Percentiles rank a stretch among this genome's conserved stretches.
phyloP scores from a whole-genome alignment of 306 rosid species.

The Erythrophleum fordii region DNA sequence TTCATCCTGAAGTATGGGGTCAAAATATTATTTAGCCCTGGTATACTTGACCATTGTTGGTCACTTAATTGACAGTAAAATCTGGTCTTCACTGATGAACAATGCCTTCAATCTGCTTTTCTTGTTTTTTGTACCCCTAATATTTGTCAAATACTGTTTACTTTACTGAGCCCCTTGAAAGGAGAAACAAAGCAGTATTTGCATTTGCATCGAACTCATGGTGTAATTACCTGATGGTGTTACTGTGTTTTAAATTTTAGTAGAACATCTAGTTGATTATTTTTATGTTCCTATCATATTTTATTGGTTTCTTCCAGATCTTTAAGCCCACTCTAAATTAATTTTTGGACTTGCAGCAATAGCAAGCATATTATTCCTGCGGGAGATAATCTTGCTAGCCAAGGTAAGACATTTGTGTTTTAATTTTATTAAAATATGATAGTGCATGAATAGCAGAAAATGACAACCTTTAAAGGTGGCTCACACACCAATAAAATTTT shows the following conservation, averaged over 20 bases:
- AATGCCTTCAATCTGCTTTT: constrained; percentile 1
- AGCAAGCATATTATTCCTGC: constrained; percentile 66
- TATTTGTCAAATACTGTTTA: constrained; percentile 1
- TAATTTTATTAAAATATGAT: background rate
- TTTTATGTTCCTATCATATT: constrained; percentile 6
- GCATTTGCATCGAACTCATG: constrained; percentile 1
- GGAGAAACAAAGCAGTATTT: background rate
- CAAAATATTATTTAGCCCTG: background rate
- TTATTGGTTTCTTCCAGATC: constrained; percentile 2
- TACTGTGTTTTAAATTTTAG: constrained; percentile 15
- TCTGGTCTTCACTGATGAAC: constrained; percentile 14
- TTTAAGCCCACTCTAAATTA: constrained; percentile 31
- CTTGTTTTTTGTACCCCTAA: background rate
- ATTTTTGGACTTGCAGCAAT: constrained; percentile 65
- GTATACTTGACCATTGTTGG: constrained; percentile 1
- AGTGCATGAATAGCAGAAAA: background rate
- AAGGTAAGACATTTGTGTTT: constrained; percentile 58
- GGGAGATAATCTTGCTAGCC: constrained; percentile 54
- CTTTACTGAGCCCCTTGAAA: background rate
- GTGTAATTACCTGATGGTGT: background rate
- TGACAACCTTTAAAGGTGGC: background rate
- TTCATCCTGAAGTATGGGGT: background rate
- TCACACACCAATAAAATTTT: constrained; percentile 26
- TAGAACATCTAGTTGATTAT: background rate
- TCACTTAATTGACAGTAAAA: constrained; percentile 15